phyloP scores from a whole-genome alignment of 306 rosid species.

The Delonix regia region DNA sequence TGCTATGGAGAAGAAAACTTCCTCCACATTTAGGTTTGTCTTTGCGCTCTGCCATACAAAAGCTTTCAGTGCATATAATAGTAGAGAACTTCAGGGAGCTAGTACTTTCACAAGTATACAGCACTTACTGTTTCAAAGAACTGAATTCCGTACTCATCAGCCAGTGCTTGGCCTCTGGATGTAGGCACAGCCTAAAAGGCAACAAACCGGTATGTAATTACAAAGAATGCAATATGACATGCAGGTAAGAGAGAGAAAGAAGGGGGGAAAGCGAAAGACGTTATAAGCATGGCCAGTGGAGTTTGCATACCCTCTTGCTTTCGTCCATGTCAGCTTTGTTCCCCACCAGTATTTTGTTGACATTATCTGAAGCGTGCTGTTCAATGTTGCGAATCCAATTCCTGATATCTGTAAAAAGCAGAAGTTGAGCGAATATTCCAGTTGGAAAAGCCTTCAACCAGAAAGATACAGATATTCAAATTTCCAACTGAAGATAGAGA shows the following conservation, averaged over 20 bases:
- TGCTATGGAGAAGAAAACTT: slow-evolving; percentile 94
- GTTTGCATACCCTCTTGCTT: slow-evolving; percentile 81
- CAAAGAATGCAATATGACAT: slow-evolving; percentile 14
- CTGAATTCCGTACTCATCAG: slow-evolving; percentile 96
- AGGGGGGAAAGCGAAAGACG: neutral
- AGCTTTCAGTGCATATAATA: slow-evolving; percentile 34
- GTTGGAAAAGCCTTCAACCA: slow-evolving; percentile 2
- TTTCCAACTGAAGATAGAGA: slow-evolving; percentile 26
- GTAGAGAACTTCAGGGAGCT: slow-evolving; percentile 8
- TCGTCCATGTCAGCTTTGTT: slow-evolving; percentile 99
- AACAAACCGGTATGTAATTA: neutral
- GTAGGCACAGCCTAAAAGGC: slow-evolving; percentile 85
- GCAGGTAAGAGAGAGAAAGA: neutral
- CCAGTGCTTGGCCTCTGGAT: slow-evolving; percentile 92
- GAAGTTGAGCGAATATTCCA: slow-evolving; percentile 33
- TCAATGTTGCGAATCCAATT: slow-evolving; percentile 99
- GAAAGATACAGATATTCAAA: slow-evolving; percentile 21
- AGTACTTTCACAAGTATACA: slow-evolving; percentile 14
- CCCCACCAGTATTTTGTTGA: slow-evolving; percentile 90
- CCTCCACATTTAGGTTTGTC: slow-evolving; percentile 92
- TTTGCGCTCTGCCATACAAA: slow-evolving; percentile 78
- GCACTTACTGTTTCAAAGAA: slow-evolving; percentile 96
- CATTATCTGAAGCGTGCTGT: slow-evolving; percentile 97
- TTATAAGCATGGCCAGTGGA: slow-evolving; percentile 31
- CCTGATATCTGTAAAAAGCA: slow-evolving; percentile 71